These are phyloP conservation scores for Coemansia sp. DNA, from an alignment of 192 early-diverging fungal species.

Conservation along the genomic window DNA sequence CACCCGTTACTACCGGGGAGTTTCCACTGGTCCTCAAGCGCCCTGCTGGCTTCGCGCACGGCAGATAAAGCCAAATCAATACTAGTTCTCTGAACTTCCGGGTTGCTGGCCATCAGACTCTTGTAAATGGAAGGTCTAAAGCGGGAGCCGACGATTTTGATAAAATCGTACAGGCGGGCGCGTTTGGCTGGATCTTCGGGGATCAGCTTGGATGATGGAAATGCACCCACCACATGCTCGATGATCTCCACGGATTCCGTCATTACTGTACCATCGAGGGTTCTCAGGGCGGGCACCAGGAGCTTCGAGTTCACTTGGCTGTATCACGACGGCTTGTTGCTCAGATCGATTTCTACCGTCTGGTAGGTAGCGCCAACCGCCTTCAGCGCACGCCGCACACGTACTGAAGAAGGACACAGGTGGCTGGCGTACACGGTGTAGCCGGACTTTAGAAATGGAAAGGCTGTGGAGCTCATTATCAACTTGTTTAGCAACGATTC, in stretches of 20 bases:
- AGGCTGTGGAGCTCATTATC: constrained; percentile 13
- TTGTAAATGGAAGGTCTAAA: constrained; percentile 23
- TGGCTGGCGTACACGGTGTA: constrained; percentile 60
- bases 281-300: constrained; percentile 65
- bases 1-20: constrained; percentile 24
- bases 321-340: constrained; percentile 66
- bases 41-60: constrained; percentile 15
- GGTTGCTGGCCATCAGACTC: constrained; percentile 5
- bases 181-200: constrained; percentile 26
- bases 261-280: constrained; percentile 57
- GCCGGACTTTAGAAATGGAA: constrained; percentile 30
- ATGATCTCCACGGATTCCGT: constrained; percentile 67
- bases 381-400: constrained; percentile 62
- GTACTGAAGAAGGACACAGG: constrained; percentile 71
- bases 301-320: constrained; percentile 65
- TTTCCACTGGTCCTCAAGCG: constrained; percentile 32
- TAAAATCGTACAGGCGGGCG: constrained; percentile 43
- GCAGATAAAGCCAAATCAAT: constrained; percentile 13
- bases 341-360: constrained; percentile 64
- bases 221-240: constrained; percentile 65
- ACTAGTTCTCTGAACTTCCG: constrained; percentile 21
- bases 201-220: constrained; percentile 56
- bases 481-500: too few species aligned
- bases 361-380: constrained; percentile 57
- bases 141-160: constrained; percentile 20